Base-by-base conservation (phyloP, 768 basidiomycete genomes). In the Rickenella mellea region DNA sequence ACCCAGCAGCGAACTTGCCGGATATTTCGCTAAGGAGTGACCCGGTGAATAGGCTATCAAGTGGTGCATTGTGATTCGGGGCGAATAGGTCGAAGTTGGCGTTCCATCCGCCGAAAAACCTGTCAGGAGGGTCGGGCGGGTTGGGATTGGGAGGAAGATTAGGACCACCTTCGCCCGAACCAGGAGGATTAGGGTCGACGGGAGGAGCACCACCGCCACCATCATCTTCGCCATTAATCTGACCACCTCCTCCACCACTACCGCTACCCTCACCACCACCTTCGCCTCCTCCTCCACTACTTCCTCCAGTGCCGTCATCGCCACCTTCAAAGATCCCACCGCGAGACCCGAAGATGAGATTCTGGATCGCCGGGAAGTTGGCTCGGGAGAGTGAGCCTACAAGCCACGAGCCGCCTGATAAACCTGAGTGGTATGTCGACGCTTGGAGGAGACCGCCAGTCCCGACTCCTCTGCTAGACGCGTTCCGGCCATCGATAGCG, bases 401-500 rank as follows among this genome's bases (percentile, higher is more conserved):
- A 4, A 67, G 36, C 65, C 65, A 67, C 0, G 61, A 55, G 2
- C 64, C 64, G 2, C 71, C 73, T 0, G 71, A 72, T 9, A 80
- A 57, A 1, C 73, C 79, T 1, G 74, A 41, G 12, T 75, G 51
- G 53, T 80, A 79, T 1, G 67, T 66, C 4, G 74, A 64, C 2
- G 69, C 55, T 51, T 78, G 78, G 28, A 77, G 58, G 14, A 79
- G 59, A 0, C 75, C 75, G 0, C 73, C 75, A 1, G 61, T 58
- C 1, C 74, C 76, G 0, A 57, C 62, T 2, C 47, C 49, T 6
- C 55, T 62, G 6, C 68, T 57, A 0, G 74, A 63, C 1, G 54
- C 31, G 40, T 76, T 78, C 21, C 73, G 57, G 27, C 60, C 71
- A 50, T 80, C 74, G 30, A 76, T 47, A 1, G 68, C 63, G n/a